phyloP scores from a whole-genome alignment of 768 basidiomycete species.

The Lactarius akahatsu region DNA sequence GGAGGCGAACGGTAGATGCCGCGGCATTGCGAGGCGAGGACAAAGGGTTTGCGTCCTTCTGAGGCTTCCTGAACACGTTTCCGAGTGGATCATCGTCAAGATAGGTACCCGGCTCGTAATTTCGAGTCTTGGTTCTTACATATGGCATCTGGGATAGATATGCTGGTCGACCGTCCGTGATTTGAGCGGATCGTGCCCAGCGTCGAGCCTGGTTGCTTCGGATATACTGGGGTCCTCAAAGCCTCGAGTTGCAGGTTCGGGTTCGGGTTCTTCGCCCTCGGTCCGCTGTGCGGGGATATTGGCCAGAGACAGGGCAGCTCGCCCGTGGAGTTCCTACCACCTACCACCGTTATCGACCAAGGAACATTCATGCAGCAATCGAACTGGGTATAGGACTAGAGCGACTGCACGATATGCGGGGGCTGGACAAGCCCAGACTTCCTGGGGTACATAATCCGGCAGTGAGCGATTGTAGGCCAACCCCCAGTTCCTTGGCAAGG shows the following conservation, averaged over 20 bases:
- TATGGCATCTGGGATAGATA: conserved; percentile 19
- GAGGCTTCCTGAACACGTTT: conserved; percentile 21
- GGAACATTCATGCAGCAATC: neutral
- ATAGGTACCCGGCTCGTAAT: conserved; percentile 19
- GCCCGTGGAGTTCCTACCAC: neutral
- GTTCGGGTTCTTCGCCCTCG: conserved; percentile 6
- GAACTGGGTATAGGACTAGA: conserved; percentile 8
- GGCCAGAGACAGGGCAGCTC: conserved; percentile 3
- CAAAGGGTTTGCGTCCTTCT: conserved; percentile 12
- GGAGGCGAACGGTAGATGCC: neutral
- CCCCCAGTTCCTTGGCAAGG: neutral
- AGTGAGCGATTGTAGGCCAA: neutral
- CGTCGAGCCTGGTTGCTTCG: neutral
- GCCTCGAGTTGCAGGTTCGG: neutral
- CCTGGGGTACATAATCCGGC: neutral
- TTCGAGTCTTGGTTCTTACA: conserved; percentile 11
- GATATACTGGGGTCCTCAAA: neutral
- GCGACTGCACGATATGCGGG: neutral
- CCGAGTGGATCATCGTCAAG: conserved; percentile 17
- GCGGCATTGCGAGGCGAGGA: conserved; percentile 15
- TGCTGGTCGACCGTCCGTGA: neutral
- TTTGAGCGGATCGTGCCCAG: conserved; percentile 3
- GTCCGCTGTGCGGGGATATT: conserved; percentile 14
- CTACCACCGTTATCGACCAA: neutral
- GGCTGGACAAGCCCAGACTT: conserved; percentile 13